Evolutionary conservation across 345 rosid species (phyloP), one percentile per base, ranked within the genome.

Genomic region (Microthlaspi erraticum): DNA sequence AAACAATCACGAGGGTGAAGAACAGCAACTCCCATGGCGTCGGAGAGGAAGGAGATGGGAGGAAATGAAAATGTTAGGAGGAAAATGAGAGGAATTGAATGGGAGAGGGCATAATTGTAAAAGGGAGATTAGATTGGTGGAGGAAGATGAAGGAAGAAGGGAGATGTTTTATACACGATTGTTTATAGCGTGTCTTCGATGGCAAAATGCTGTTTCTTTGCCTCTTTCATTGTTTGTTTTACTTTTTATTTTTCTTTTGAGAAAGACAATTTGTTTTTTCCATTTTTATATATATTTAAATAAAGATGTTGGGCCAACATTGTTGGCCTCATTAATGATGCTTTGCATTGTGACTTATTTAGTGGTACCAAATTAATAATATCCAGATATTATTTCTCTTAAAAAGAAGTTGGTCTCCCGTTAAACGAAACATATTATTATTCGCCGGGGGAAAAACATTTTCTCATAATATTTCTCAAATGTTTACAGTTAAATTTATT

Each of bases 11-110:
- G 84, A 17, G 92, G 93, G 26, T 80, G 66, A 0, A 84, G 78
- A 72, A 89, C 78, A 2, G 83, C 90, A 0, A 82, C 86, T 7
- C 79, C 89, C 97, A 91, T 91, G 41, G 69, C 48, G 12, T 38
- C 18, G 16, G 43, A 34, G 13, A 6, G 20, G 36, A 38, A 37
- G 18, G 17, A 50, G 29, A 33, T 6, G 2, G n/a, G 29, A 8
- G 29, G 5, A 29, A 45, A 6, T 1, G 7, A 9, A 36, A 37
- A 26, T 39, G 38, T 26, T 39, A 3, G 64, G 45, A 42, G 43
- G 34, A 18, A 33, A 67, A 43, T 68, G 50, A 39, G 29, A 55
- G 44, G 44, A 4, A 8, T 41, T 41, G 18, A 4, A 2, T 8
- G n/a, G 19, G 18, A 43, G 19, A 43, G 63, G 72, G 42, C 7